Percentiles rank a stretch among this genome's conserved stretches.
Evolutionary conservation across 768 basidiomycete genomes (phyloP).

Genomic region (Lactarius sanguifluus): DNA sequence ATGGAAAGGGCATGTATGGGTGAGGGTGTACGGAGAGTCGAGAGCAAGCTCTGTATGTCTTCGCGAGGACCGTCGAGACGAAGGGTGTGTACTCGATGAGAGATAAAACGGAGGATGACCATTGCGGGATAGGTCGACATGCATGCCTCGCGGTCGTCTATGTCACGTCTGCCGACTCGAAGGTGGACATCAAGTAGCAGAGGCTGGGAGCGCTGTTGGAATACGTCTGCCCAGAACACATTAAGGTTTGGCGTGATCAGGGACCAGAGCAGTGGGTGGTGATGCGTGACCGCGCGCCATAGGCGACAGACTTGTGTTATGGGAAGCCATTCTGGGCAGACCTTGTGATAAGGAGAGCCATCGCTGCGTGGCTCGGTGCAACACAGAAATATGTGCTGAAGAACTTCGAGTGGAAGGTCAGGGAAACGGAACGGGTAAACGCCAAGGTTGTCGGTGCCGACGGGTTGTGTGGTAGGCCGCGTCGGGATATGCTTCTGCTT

Average conservation of each 20-base stretch:
- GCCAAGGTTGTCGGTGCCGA: background rate
- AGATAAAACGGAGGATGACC: background rate
- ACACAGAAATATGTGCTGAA: slow-evolving; percentile 18
- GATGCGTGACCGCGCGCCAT: slow-evolving; percentile 14
- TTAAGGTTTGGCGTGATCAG: slow-evolving; percentile 21
- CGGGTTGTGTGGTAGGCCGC: background rate
- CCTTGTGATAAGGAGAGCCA: background rate
- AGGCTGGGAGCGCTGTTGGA: slow-evolving; percentile 14
- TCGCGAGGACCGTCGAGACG: slow-evolving; percentile 18
- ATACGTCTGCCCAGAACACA: slow-evolving; percentile 11
- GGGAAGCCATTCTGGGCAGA: slow-evolving; percentile 20
- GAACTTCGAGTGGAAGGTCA: slow-evolving; percentile 18
- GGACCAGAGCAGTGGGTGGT: slow-evolving; percentile 16
- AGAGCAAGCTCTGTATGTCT: slow-evolving; percentile 6
- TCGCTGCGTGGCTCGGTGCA: slow-evolving; percentile 15
- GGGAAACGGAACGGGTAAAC: slow-evolving; percentile 17
- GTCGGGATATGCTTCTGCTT: background rate
- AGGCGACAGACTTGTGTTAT: slow-evolving; percentile 23
- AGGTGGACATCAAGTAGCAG: slow-evolving; percentile 21
- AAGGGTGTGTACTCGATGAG: slow-evolving; percentile 16
- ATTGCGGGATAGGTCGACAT: slow-evolving; percentile 7
- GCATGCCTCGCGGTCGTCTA: slow-evolving; percentile 12
- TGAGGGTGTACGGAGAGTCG: background rate
- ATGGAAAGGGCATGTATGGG: slow-evolving; percentile 5
- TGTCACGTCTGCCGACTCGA: slow-evolving; percentile 15